Percentiles rank a stretch among this genome's conserved stretches.
phyloP scores from a whole-genome alignment of 371 early-diverging fungal species.

The Mortierella polycephala region DNA sequence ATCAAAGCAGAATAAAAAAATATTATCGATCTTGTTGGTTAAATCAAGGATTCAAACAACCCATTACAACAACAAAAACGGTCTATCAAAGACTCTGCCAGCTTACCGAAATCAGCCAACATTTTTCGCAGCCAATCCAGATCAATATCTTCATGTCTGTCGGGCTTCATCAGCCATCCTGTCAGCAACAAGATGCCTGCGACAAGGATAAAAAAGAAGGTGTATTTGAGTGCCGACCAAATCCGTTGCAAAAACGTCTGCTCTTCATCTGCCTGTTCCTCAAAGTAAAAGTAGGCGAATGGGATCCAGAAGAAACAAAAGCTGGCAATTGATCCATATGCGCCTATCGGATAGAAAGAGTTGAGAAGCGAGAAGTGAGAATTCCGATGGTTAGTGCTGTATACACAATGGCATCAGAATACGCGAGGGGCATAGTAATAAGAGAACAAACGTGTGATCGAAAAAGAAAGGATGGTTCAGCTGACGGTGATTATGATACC shows the following conservation, averaged over 20 bases:
- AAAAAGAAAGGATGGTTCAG: background rate
- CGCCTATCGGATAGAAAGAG: conserved; percentile 42
- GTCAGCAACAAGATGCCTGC: conserved; percentile 27
- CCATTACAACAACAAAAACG: no score
- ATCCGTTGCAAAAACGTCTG: conserved; percentile 22
- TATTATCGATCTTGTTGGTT: background rate
- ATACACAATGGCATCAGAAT: background rate
- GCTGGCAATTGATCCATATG: conserved; percentile 62
- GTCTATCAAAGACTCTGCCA: no score
- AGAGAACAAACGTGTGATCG: background rate
- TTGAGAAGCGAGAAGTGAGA: background rate
- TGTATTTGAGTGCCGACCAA: conserved; percentile 30
- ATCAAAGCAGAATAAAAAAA: background rate
- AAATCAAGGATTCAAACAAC: background rate
- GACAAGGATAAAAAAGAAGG: conserved; percentile 29
- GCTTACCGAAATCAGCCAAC: conserved; percentile 18
- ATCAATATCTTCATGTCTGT: conserved; percentile 19
- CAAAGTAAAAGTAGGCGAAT: conserved; percentile 74
- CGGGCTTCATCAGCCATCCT: conserved; percentile 27
- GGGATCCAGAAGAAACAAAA: conserved; percentile 69
- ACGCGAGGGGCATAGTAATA: background rate
- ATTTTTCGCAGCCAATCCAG: conserved; percentile 27
- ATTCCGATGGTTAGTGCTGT: no score
- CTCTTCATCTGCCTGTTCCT: conserved; percentile 62
- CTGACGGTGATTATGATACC: conserved; percentile 56